Percentiles rank a stretch among this genome's conserved stretches.
Evolutionary conservation across 2,329 filamentous ascomycete genomes (phyloP).

Genomic region (Bipolaris zeicola): DNA sequence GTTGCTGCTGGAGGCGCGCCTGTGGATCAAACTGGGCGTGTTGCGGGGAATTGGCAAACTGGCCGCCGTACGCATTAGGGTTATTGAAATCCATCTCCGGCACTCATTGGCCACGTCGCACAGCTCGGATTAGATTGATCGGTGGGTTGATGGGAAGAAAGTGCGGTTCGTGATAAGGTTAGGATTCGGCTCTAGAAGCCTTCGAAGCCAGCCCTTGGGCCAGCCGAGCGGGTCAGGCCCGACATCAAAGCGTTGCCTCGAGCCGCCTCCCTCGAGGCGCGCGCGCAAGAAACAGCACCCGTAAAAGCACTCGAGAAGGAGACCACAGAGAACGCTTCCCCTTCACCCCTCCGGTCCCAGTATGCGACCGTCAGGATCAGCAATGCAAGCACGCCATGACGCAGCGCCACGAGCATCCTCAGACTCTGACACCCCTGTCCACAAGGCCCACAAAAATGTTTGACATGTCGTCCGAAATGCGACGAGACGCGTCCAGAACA

Average conservation of each 20-base stretch:
- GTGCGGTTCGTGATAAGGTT: slow-evolving; percentile 43
- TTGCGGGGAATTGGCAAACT: slow-evolving; percentile 42
- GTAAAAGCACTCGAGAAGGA: background rate
- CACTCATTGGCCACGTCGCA: slow-evolving; percentile 48
- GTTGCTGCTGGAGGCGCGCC: slow-evolving; percentile 42
- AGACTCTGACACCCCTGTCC: slow-evolving; percentile 23
- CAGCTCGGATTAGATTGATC: slow-evolving; percentile 48
- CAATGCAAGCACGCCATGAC: slow-evolving; percentile 16
- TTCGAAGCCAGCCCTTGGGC: slow-evolving; percentile 6
- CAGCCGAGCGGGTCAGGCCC: slow-evolving; percentile 18
- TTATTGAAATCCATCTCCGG: slow-evolving; percentile 48
- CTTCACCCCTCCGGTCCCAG: background rate
- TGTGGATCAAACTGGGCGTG: slow-evolving; percentile 42
- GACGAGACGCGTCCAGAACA: slow-evolving; percentile 29
- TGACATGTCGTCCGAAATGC: slow-evolving; percentile 23
- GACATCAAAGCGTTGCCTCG: background rate
- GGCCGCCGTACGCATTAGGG: slow-evolving; percentile 44
- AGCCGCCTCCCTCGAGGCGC: background rate
- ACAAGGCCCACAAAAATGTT: slow-evolving; percentile 21
- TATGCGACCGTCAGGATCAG: background rate
- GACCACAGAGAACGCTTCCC: background rate
- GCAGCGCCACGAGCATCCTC: slow-evolving; percentile 18
- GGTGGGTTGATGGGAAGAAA: slow-evolving; percentile 32
- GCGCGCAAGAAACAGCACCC: slow-evolving; percentile 1
- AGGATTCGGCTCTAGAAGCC: slow-evolving; percentile 12